These are phyloP conservation scores for Diplosphaera chodatii DNA, from an alignment of 139 green algal genomes.

Conservation along the genomic window DNA sequence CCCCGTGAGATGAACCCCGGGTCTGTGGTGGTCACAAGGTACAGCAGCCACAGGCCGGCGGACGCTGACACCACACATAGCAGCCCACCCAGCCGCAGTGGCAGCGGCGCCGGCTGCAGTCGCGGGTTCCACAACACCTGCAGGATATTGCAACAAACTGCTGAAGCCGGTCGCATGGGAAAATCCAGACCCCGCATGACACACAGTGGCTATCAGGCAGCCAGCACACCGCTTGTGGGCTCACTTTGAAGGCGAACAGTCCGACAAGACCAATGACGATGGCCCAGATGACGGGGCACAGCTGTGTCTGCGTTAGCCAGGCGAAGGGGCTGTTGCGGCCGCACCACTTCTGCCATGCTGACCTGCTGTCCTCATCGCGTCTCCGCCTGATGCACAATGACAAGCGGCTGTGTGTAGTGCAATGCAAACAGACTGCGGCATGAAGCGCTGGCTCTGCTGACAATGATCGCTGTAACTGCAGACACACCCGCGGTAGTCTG, in stretches of 20 bases:
- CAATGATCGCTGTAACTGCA: too few relatives aligned
- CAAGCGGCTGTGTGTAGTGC: too few relatives aligned
- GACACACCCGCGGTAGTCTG: slow-evolving; percentile 35
- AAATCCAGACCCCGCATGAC: too few relatives aligned
- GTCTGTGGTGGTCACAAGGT: slow-evolving; percentile 69
- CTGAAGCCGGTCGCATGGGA: too few relatives aligned
- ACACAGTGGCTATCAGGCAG: too few relatives aligned
- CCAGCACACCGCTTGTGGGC: too few relatives aligned
- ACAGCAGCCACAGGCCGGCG: slow-evolving; percentile 62
- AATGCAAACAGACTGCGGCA: too few relatives aligned
- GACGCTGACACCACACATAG: slow-evolving; percentile 17
- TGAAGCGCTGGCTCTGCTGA: too few relatives aligned
- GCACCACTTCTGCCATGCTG: not conserved
- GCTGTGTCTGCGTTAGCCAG: slow-evolving; percentile 58
- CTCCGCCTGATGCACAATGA: not conserved
- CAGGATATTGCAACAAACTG: not conserved
- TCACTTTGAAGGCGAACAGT: slow-evolving; percentile 59
- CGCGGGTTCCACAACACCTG: slow-evolving; percentile 25
- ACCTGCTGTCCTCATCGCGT: slow-evolving; percentile 10
- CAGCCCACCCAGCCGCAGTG: slow-evolving; percentile 26
- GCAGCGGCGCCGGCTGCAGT: slow-evolving; percentile 1
- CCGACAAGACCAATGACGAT: slow-evolving; percentile 62
- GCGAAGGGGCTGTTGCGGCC: slow-evolving; percentile 32
- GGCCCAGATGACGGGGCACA: slow-evolving; percentile 77
- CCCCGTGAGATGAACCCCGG: slow-evolving; percentile 61